Evolutionary conservation across 164 flowering plant species (phyloP).

Genomic region (Nelumbo lutea): DNA sequence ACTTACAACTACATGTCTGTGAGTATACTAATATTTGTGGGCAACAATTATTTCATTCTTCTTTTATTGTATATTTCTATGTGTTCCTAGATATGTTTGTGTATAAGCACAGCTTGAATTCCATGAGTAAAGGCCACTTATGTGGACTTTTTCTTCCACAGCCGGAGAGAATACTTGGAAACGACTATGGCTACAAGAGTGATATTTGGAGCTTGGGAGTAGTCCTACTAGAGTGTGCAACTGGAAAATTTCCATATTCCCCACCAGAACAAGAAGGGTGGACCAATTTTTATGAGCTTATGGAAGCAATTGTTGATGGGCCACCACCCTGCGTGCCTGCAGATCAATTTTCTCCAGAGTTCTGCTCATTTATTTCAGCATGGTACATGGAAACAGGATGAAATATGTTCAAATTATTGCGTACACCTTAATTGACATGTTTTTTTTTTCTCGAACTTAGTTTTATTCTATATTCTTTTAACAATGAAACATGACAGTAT

Average conservation of each 20-base stretch:
- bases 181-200: conserved; percentile 58
- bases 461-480: neutral
- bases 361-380: conserved; percentile 86
- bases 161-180: conserved; percentile 94
- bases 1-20: conserved; percentile 97
- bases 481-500: too few relatives aligned
- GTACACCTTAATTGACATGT: neutral
- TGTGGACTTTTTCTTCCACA: conserved; percentile 22
- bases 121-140: conserved; percentile 1
- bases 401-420: neutral
- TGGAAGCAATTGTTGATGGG: conserved; percentile 75
- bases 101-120: neutral
- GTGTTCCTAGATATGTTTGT: neutral
- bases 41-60: neutral
- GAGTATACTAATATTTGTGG: conserved; percentile 28
- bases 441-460: neutral
- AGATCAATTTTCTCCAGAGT: conserved; percentile 70
- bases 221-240: conserved; percentile 87
- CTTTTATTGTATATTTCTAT: neutral
- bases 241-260: conserved; percentile 73
- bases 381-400: conserved; percentile 38
- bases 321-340: conserved; percentile 73
- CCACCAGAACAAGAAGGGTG: conserved; percentile 69
- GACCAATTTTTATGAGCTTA: conserved; percentile 66
- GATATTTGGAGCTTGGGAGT: conserved; percentile 99